phyloP scores from a whole-genome alignment of 371 early-diverging fungal species.

The Rhizopus stolonifer region DNA sequence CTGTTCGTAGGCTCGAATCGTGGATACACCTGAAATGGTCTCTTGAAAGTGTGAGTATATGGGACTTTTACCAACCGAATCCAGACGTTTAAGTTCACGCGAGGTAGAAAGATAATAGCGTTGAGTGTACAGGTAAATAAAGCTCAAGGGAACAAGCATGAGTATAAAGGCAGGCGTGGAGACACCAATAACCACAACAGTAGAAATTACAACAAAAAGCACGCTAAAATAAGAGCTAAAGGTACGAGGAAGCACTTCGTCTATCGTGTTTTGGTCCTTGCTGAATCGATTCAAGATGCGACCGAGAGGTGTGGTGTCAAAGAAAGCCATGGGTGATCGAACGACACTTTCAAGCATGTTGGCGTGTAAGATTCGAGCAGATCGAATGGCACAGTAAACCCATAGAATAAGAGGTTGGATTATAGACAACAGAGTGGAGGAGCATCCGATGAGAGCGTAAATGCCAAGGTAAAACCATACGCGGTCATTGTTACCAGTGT shows the following conservation, averaged over 20 bases:
- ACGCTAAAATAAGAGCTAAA: slow-evolving; percentile 61
- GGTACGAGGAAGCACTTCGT: slow-evolving; percentile 71
- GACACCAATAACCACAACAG: slow-evolving; percentile 56
- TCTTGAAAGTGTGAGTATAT: slow-evolving; percentile 86
- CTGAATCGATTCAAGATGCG: slow-evolving; percentile 86
- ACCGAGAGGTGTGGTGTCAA: slow-evolving; percentile 87
- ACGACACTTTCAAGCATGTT: slow-evolving; percentile 56
- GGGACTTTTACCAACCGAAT: slow-evolving; percentile 80
- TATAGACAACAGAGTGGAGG: slow-evolving; percentile 64
- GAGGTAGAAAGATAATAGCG: slow-evolving; percentile 71
- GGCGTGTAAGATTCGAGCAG: slow-evolving; percentile 60
- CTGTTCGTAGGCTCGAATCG: slow-evolving; percentile 84
- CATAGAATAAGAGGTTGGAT: slow-evolving; percentile 76
- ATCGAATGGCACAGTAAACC: slow-evolving; percentile 81
- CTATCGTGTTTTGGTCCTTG: slow-evolving; percentile 85
- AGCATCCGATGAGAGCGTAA: slow-evolving; percentile 81
- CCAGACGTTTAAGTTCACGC: slow-evolving; percentile 79
- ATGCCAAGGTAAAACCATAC: slow-evolving; percentile 69
- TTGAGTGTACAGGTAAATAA: slow-evolving; percentile 66
- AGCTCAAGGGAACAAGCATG: slow-evolving; percentile 54
- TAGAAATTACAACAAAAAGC: slow-evolving; percentile 53
- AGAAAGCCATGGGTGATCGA: slow-evolving; percentile 84
- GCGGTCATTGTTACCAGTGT: slow-evolving; percentile 25
- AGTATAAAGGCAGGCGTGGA: slow-evolving; percentile 65
- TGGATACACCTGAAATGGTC: slow-evolving; percentile 69